These are phyloP conservation scores for Triticum turgidum DNA, from an alignment of 176 grass and related monocot species.

Conservation along the genomic window DNA sequence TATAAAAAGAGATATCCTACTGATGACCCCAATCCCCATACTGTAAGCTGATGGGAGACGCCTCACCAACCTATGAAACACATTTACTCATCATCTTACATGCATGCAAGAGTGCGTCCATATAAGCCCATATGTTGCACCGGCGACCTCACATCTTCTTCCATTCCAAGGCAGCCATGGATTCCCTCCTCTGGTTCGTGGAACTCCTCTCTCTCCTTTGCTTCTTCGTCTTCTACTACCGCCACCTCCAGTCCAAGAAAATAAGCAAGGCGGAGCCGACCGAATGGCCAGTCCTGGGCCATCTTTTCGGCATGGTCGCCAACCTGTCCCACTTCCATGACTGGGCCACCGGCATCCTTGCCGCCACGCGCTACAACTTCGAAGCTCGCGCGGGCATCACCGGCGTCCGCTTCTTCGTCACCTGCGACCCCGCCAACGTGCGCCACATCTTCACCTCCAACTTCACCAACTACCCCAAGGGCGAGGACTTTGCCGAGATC, in stretches of 20 bases:
- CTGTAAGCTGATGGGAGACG: constrained; percentile 1
- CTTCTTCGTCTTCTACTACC: constrained; percentile 33
- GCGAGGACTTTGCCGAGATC: constrained; percentile 52
- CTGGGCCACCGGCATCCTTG: constrained; percentile 35
- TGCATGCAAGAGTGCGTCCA: not conserved
- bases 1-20: not conserved
- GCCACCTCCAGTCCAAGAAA: constrained; percentile 35
- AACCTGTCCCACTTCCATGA: constrained; percentile 45
- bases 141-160: not conserved
- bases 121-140: constrained; percentile 7
- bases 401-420: constrained; percentile 38
- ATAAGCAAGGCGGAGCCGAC: constrained; percentile 21
- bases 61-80: not conserved
- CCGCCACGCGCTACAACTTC: constrained; percentile 35
- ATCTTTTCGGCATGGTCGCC: constrained; percentile 37
- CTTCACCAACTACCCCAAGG: constrained; percentile 78
- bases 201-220: constrained; percentile 28
- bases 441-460: constrained; percentile 70
- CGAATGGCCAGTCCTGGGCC: constrained; percentile 57
- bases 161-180: constrained; percentile 34
- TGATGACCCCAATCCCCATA: not conserved
- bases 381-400: constrained; percentile 21
- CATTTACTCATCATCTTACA: not conserved
- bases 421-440: constrained; percentile 65
- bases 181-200: not conserved